These are phyloP conservation scores for Cyclostephanos invisitatus DNA, from an alignment of 108 stramenopile genomes.

Conservation along the genomic window DNA sequence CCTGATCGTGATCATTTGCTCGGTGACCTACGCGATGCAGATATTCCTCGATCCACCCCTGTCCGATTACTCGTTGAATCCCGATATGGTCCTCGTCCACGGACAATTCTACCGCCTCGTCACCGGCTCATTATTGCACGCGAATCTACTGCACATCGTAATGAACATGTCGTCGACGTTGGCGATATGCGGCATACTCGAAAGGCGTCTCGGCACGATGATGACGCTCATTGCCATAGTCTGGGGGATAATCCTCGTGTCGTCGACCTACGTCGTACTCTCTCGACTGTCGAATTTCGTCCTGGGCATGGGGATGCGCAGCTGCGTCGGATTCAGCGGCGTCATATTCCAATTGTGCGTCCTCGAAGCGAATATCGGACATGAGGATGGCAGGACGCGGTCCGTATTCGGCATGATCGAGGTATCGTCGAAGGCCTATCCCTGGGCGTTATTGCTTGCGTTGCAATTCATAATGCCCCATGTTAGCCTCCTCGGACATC, in stretches of 20 bases:
- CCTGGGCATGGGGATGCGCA: constrained; percentile 60
- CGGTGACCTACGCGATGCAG: constrained; percentile 47
- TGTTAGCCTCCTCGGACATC: constrained; percentile 73
- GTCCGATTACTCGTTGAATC: constrained; percentile 70
- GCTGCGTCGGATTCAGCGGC: constrained; percentile 80
- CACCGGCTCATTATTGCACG: constrained; percentile 82
- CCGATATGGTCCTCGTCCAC: constrained; percentile 55
- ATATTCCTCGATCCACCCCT: constrained; percentile 49
- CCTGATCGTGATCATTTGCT: constrained; percentile 47
- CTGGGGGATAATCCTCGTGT: constrained; percentile 65
- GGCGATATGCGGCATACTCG: constrained; percentile 65
- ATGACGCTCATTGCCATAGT: constrained; percentile 51
- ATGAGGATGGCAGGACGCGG: constrained; percentile 42
- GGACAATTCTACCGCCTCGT: constrained; percentile 75
- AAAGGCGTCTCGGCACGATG: constrained; percentile 73
- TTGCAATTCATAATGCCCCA: constrained; percentile 84
- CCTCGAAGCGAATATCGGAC: constrained; percentile 61
- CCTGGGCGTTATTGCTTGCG: constrained; percentile 70
- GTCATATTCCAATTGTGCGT: constrained; percentile 85
- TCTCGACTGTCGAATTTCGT: constrained; percentile 45
- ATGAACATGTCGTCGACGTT: constrained; percentile 89
- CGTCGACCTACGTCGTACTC: constrained; percentile 56
- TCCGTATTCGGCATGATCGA: constrained; percentile 72
- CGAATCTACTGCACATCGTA: constrained; percentile 83
- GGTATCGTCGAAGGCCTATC: constrained; percentile 75